A percentile compares a stretch with the other conserved stretches of the same genome.
Evolutionary conservation across 352 stramenopile species (phyloP).

Genomic region (Paralagenidium karlingii): DNA sequence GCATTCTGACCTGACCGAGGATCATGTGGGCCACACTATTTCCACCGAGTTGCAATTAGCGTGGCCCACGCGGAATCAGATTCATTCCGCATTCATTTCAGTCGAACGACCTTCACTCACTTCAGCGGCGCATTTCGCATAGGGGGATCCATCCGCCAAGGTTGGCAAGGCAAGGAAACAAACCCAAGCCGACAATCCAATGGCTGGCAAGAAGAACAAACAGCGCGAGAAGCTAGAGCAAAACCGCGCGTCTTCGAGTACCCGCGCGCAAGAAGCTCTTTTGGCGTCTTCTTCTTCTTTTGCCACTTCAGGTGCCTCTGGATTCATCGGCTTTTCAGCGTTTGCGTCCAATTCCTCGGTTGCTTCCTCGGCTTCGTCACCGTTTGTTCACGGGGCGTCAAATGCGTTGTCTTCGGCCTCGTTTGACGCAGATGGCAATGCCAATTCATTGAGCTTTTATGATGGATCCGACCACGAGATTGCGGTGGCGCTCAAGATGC

Average conservation of each 20-base stretch:
- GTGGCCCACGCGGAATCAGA: too few relatives aligned
- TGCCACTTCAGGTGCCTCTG: slow-evolving; percentile 6
- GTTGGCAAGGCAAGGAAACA: too few relatives aligned
- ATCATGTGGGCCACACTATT: too few relatives aligned
- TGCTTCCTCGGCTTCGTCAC: slow-evolving; percentile 56
- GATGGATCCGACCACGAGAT: slow-evolving; percentile 69
- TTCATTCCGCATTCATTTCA: too few relatives aligned
- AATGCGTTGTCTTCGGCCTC: too few relatives aligned
- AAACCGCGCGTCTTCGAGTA: slow-evolving; percentile 63
- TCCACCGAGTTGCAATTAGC: too few relatives aligned
- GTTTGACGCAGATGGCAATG: slow-evolving; percentile 1
- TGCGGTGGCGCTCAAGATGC: slow-evolving; percentile 68
- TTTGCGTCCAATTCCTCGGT: slow-evolving; percentile 1
- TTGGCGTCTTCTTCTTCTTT: slow-evolving; percentile 14
- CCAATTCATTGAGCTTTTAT: slow-evolving; percentile 43
- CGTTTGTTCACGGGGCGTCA: slow-evolving; percentile 7
- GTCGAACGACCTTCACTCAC: too few relatives aligned
- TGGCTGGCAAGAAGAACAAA: slow-evolving; percentile 44
- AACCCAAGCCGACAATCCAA: neutral
- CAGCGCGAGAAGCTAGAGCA: slow-evolving; percentile 81
- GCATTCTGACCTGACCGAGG: too few relatives aligned
- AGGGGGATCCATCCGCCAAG: too few relatives aligned
- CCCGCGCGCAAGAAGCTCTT: slow-evolving; percentile 54
- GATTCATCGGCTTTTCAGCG: slow-evolving; percentile 58
- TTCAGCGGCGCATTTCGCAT: too few relatives aligned